Base-by-base conservation (phyloP, 169 alveolate species). In the Eimeria acervulina region DNA sequence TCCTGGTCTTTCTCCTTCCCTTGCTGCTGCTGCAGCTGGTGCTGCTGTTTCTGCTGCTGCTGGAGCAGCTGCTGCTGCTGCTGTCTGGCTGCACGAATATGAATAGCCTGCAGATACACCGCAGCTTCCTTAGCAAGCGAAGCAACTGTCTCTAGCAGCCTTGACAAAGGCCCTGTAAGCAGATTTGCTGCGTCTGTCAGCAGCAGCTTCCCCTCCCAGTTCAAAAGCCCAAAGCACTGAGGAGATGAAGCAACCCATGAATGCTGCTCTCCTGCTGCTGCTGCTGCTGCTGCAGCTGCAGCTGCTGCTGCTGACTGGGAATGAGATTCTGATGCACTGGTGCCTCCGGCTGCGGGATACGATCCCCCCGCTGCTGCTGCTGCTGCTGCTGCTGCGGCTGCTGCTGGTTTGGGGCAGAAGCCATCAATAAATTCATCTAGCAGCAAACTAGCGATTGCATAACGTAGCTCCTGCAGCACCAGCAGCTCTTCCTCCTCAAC, bases 401-500 rank as follows among this genome's bases (percentile, higher is more conserved):
- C 33, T 36, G 38, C 66, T n/a, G 61, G 59, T 1, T 51, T 10
- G 21, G 59, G 59, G 59, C 59, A 51, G 59, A 51, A 51, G 7
- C 59, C 59, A 66, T 70, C 90, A 3, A 91, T 40, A 76, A 84
- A 91, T 80, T 91, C 95, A 28, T 91, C 95, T n/a, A 44, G 44
- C 36, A 91, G 78, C 4, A 91, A 40, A 55, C 76, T 90, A 47
- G 90, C 83, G 28, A 91, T 47, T 21, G 90, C 95, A 31, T 72
- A 85, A 5, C 95, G 89, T 7, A 91, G 95, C 90, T 91, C 95
- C 55, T 70, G 89, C 61, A 91, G 95, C 76, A 91, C 59, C 63
- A 91, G 83, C 74, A 70, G 55, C 66, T 91, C 95, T 31, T 84
- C 92, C 36, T 84, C 92, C 26, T 47, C 92, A 5, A 66, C 21